A percentile compares a stretch with the other conserved stretches of the same genome.
Conservation (phyloP, 164 flowering plant species). For the Santalum album region DNA sequence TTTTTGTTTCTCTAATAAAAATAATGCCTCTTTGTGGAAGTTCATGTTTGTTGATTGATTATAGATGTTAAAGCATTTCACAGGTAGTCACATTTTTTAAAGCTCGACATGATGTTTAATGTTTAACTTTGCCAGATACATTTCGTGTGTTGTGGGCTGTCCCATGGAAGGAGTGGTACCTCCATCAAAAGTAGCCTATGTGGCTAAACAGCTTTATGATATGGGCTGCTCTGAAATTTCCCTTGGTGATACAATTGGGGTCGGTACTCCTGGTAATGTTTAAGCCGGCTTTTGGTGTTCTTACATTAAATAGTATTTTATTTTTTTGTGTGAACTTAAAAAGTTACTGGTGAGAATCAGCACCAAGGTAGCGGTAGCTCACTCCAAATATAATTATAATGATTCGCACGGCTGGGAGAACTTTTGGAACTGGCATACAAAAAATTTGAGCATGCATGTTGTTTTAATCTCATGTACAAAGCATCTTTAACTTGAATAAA, state of each 20-base stretch:
- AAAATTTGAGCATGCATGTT: too few relatives aligned
- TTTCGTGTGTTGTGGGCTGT: conserved; percentile 92
- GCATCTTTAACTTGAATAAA: too few relatives aligned
- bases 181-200: conserved; percentile 86
- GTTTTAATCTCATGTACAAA: too few relatives aligned
- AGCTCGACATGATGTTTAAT: neutral
- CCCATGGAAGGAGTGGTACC: conserved; percentile 82
- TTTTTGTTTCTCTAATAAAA: too few relatives aligned
- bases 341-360: too few relatives aligned
- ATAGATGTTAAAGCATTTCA: too few relatives aligned
- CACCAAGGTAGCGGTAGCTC: too few relatives aligned
- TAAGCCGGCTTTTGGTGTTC: neutral
- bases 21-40: too few relatives aligned
- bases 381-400: too few relatives aligned
- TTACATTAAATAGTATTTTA: neutral
- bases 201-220: conserved; percentile 74
- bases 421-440: too few relatives aligned
- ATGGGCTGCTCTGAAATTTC: conserved; percentile 99
- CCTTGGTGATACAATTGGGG: conserved; percentile 94
- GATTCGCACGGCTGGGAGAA: too few relatives aligned
- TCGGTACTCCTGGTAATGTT: conserved; percentile 90
- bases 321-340: too few relatives aligned
- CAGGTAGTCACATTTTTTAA: neutral
- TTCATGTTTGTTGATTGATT: neutral
- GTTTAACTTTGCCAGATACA: conserved; percentile 41